Evolutionary conservation across 441 rosid genomes (phyloP), one percentile per base, ranked within the genome.

Genomic region (Erodium texanum): DNA sequence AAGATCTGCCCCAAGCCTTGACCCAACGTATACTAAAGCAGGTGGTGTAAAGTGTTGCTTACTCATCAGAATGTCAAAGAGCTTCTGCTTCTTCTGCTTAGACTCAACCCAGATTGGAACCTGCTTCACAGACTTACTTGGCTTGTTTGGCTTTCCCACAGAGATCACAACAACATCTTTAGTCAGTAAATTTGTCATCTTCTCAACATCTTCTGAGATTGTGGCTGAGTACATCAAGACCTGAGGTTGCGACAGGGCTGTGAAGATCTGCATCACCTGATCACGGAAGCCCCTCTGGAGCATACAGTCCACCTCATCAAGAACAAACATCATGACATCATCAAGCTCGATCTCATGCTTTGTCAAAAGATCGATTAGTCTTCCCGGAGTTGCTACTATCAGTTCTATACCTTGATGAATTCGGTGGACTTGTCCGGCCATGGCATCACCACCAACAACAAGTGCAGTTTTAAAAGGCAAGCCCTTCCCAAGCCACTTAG

Each of bases 241-340:
- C 77, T 90, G 98, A 7, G 97, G 98, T 64, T 85, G 90, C 0
- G 81, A 79, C 20, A 93, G 83, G 34, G 96, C 92, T 79, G 74
- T 36, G 62, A 85, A 89, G 66, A 89, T 89, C 82, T 85, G 94
- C 97, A 93, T 84, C 70, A 90, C 96, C 79, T 86, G 93, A 71
- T 90, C 98, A 5, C 82, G 80, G 74, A 93, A 93, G 36, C 97
- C 98, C 80, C 82, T 83, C 79, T 87, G 88, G 75, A 90, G 96
- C 96, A 90, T 84, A 78, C 86, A 90, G 79, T 90, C 98, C 63
- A 90, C 97, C 82, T 93, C 97, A 70, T 93, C 98, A 72, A 89
- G 73, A 59, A 87, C 87, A 73, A 93, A 77, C 38, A 76, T 76
- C 82, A 27, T 75, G 16, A 85, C 41, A 54, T 78, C 82, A 56